A percentile compares a stretch with the other conserved stretches of the same genome.
These are phyloP conservation scores for Catharanthus roseus DNA, from an alignment of 257 asterid genomes.

Conservation along the genomic window DNA sequence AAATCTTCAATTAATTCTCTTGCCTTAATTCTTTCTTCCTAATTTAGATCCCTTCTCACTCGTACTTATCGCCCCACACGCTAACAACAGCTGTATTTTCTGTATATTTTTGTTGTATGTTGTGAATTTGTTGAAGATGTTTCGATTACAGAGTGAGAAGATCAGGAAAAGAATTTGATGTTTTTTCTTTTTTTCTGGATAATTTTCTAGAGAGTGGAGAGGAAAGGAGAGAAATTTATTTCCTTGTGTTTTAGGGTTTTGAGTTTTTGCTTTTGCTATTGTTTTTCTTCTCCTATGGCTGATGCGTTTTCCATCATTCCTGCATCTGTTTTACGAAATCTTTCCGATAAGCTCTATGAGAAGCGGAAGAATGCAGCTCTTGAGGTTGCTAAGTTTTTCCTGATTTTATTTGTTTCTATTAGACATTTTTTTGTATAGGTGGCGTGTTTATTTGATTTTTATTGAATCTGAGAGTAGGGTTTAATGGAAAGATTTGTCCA, in stretches of 20 bases:
- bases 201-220: not conserved
- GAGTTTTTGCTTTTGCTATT: slow-evolving; percentile 11
- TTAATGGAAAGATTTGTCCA: slow-evolving; percentile 19
- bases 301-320: slow-evolving; percentile 76
- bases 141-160: slow-evolving; percentile 16
- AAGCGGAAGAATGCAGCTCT: slow-evolving; percentile 98
- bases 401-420: not conserved
- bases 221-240: slow-evolving; percentile 4
- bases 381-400: slow-evolving; percentile 43
- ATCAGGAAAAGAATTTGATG: slow-evolving; percentile 16
- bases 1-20: slow-evolving; percentile 4
- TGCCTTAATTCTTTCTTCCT: not conserved
- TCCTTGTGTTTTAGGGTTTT: slow-evolving; percentile 31
- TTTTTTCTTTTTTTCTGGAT: not conserved
- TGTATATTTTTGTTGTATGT: not conserved
- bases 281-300: slow-evolving; percentile 48
- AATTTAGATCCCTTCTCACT: slow-evolving; percentile 3
- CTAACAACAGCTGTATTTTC: not conserved
- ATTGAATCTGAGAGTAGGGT: slow-evolving; percentile 31
- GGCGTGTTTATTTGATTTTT: not conserved
- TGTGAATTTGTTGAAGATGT: slow-evolving; percentile 8
- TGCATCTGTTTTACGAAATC: slow-evolving; percentile 83
- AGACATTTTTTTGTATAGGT: not conserved
- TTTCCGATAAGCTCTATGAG: slow-evolving; percentile 94
- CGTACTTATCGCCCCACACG: slow-evolving; percentile 1